Base-by-base conservation (phyloP, 768 basidiomycete genomes). In the Psilocybe cubensis region DNA sequence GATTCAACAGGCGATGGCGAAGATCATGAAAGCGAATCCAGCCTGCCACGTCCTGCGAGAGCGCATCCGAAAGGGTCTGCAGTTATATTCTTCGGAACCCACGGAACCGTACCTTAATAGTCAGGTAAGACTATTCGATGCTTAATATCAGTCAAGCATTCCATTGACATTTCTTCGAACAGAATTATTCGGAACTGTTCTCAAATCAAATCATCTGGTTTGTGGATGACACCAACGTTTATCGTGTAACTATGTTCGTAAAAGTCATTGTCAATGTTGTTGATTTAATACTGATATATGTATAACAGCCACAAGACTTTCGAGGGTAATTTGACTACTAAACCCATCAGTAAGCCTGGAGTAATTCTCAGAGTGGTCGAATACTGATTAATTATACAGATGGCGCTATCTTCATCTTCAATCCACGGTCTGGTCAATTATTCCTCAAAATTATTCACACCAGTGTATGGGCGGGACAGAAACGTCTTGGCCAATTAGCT, bases 391-490 rank as follows among this genome's bases (percentile, higher is more conserved):
- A 35, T 21, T 56, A 23, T 12, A 8, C 52, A 91, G 90, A 96
- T 68, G 94, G 94, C 24, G 94, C 94, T 7, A 97, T 96, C 74
- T 97, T 98, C 79, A 98, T 99, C 70, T 98, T 98, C 83, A 98
- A 98, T 76, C 97, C 97, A 63, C 90, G 97, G 50, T 97, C 97
- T 24, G 97, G 97, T 25, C 97, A 99, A 67, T 75, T 98, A 31
- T 98, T 98, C 87, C 74, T 99, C 73, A 99, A 99, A 80, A 90
- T 99, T 74, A 99, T 99, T 60, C 97, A 99, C 72, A 99, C 97
- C 2, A 98, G 96, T 68, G 97, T 98, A n/a, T 99, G 97, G 97
- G 97, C 97, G 55, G 97, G 97, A 68, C 97, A 99, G 75, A 99
- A 99, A 74, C 97, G 97, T 89, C 86, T 99, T 47, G 97, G 97